Conservation (phyloP, 306 rosid species). For the Malus sieversii region DNA sequence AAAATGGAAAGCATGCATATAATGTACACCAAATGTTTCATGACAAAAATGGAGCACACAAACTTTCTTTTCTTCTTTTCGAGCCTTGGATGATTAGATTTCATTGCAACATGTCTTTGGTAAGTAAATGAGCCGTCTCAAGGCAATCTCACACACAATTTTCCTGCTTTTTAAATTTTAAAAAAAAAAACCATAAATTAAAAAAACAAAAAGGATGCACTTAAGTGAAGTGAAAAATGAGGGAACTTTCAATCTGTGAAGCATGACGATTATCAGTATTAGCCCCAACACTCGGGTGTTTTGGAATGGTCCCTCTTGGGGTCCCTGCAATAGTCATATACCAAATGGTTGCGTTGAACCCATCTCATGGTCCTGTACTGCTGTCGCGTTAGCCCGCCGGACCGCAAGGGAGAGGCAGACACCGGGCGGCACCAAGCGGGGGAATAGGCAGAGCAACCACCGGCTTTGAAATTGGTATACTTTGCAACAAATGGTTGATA, state of each 20-base stretch:
- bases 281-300: constrained; percentile 84
- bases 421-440: constrained; percentile 58
- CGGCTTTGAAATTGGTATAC: constrained; percentile 64
- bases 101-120: constrained; percentile 10
- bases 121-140: constrained; percentile 28
- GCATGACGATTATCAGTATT: background rate
- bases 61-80: constrained; percentile 12
- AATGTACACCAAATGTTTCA: constrained; percentile 8
- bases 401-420: constrained; percentile 65
- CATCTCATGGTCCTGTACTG: constrained; percentile 66
- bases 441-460: constrained; percentile 79
- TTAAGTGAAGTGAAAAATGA: constrained; percentile 9
- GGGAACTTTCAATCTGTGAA: background rate
- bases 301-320: constrained; percentile 64
- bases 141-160: constrained; percentile 12
- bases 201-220: constrained; percentile 8
- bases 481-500: constrained; percentile 88
- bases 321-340: constrained; percentile 80
- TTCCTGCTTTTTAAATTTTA: background rate
- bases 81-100: constrained; percentile 35
- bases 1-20: background rate
- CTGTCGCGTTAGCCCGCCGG: constrained; percentile 65
- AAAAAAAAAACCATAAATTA: background rate
- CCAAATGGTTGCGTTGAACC: constrained; percentile 74
- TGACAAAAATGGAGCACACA: constrained; percentile 15